Evolutionary conservation across 352 stramenopile genomes (phyloP), one percentile per base, ranked within the genome.

Genomic region (Pythium brassicae): DNA sequence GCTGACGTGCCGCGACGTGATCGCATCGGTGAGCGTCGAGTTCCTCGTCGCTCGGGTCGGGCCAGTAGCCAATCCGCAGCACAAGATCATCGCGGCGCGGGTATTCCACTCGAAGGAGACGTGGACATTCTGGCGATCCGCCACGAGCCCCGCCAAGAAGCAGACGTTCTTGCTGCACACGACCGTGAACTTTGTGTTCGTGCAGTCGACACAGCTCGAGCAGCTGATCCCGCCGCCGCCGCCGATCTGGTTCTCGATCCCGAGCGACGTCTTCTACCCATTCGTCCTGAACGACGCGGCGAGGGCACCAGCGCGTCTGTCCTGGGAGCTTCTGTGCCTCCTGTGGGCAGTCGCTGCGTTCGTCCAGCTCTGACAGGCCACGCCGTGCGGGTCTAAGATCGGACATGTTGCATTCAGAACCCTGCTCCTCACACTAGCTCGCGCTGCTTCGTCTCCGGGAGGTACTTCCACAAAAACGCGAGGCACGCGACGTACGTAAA

Each of bases 381-480:
- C 32, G 32, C 9, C 32, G 8, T 37, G n/a, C 32, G 32, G 9
- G 9, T 37, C 2, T 37, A 7, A 37, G 7, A 19, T 17, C 19
- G 25, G 8, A 27, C 17, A n/a, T n/a, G 14, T 9, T 44, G 4
- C 17, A 44, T 44, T 44, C 37, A 22, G 11, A 5, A 22, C 19
- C 11, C 20, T 32, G 5, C 34, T 25, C 26, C 11, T 40, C 50
- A 90, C 37, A 92, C 71, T 42, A 94, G 57, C 45, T 92, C 71
- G 4, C 83, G 75, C 52, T 86, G 70, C 66, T 91, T 92, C 34
- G 83, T 92, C 63, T 94, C 83, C 1, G 83, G 83, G 17, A 94
- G 64, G 32, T 87, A 89, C 3, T 53, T 29, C 44, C 58, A 89
- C 54, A 94, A 88, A 59, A 89, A 87, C 26, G 62, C 59, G 39